Percentiles rank a stretch among this genome's conserved stretches.
These are phyloP conservation scores for Luzula sylvatica DNA, from an alignment of 176 grass and related monocot species.

Conservation along the genomic window DNA sequence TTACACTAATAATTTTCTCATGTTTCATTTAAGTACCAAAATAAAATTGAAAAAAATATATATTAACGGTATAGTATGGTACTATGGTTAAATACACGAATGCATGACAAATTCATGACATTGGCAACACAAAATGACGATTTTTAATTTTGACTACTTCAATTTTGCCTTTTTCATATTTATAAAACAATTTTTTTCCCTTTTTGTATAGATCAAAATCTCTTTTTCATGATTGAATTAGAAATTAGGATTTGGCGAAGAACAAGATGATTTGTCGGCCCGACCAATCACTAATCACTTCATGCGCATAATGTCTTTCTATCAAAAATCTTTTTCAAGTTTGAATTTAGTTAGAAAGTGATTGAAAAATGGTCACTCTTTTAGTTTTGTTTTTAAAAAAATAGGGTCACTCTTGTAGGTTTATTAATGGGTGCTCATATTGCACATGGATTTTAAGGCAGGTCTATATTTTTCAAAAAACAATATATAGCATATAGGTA, in stretches of 20 bases:
- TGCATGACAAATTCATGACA: conserved; percentile 10
- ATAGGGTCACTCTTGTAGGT: no score
- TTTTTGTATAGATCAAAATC: conserved; percentile 1
- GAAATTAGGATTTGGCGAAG: background rate
- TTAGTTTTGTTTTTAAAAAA: no score
- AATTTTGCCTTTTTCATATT: no score
- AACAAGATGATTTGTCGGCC: conserved; percentile 3
- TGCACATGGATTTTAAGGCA: no score
- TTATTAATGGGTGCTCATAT: no score
- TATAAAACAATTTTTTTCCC: background rate
- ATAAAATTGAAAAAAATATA: background rate
- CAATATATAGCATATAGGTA: no score
- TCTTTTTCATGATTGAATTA: conserved; percentile 17
- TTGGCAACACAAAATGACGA: background rate
- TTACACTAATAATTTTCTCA: background rate
- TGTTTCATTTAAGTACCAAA: background rate
- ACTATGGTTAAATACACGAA: background rate
- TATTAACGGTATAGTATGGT: conserved; percentile 3
- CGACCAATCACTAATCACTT: background rate
- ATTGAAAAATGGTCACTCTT: no score
- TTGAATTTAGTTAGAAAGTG: no score
- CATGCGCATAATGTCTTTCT: background rate
- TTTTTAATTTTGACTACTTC: background rate
- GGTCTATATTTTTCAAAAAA: no score
- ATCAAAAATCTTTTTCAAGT: background rate